Base-by-base conservation (phyloP, 257 asterid species). In the Solanum dulcamara region DNA sequence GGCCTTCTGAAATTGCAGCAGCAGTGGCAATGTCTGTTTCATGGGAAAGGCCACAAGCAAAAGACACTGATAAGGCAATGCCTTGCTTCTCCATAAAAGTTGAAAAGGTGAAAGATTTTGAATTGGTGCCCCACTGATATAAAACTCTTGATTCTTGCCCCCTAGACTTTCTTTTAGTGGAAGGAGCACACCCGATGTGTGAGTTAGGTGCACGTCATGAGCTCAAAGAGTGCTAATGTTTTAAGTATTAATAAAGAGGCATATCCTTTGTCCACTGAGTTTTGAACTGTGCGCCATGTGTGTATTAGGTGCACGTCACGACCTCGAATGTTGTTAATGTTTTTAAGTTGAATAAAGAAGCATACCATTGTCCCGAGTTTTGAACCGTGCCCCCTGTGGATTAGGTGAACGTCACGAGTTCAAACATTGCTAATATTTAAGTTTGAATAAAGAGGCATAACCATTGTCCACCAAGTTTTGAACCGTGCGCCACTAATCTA, bases 1-100 rank as follows among this genome's bases (percentile, higher is more conserved):
- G 86, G 91, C 91, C 97, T 26, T 93, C 95, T 86, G 98, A 95
- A 86, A 85, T 93, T 87, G 98, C 93, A 64, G 95, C 97, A 88
- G 97, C 97, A 46, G 94, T 91, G 86, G 97, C 97, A 74, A 57
- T 90, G 77, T 86, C 79, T 81, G 96, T 90, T 84, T 89, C 89
- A 44, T 88, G 87, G 32, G 93, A 91, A 83, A 88, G 84, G 48
- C 89, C 91, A n/a, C 81, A 35, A 44, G 91, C 91, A 62, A 33
- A 84, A 81, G 93, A 90, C 86, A 86, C 87, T 81, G 91, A 92
- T 85, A 89, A 89, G 93, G 92, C 92, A 71, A 81, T 92, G 86
- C 84, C 93, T 33, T 48, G 89, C 85, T 91, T 87, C 88, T 84
- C 85, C 83, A 77, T 28, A 80, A 91, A 89, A 67, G 77, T 92